Percentiles rank a stretch among this genome's conserved stretches.
Evolutionary conservation across 1,284 basidiomycete genomes (phyloP).

Genomic region (Phylloboletellus chloephorus): DNA sequence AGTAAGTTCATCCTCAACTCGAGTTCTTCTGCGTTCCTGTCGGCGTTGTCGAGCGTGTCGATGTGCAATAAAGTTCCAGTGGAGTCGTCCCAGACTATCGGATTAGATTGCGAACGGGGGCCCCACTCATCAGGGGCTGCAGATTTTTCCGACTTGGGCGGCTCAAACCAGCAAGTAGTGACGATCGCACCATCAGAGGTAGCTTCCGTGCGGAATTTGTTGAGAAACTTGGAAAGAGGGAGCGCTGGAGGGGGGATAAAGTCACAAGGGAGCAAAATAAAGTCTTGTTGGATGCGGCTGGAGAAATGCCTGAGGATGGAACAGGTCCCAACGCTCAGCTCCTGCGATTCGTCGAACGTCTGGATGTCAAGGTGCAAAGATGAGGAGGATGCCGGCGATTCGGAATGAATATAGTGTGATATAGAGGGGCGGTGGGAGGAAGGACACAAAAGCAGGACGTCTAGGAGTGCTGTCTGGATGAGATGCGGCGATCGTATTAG

Average conservation of each 20-base stretch:
- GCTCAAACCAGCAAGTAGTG: constrained; percentile 75
- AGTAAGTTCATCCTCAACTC: constrained; percentile 71
- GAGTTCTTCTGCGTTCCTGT: constrained; percentile 65
- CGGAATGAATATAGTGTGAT: constrained; percentile 77
- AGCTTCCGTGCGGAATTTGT: constrained; percentile 74
- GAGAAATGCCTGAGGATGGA: constrained; percentile 67
- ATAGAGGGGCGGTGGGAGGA: constrained; percentile 66
- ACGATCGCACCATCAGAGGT: constrained; percentile 63
- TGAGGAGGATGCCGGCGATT: constrained; percentile 49
- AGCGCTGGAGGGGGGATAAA: constrained; percentile 75
- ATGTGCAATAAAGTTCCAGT: constrained; percentile 68
- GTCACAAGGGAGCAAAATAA: constrained; percentile 89
- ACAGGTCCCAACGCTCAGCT: constrained; percentile 62
- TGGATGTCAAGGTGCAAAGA: constrained; percentile 68
- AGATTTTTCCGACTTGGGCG: constrained; percentile 49
- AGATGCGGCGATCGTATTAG: constrained; percentile 6
- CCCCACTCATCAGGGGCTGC: constrained; percentile 63
- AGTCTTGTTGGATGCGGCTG: constrained; percentile 69
- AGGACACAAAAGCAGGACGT: constrained; percentile 82
- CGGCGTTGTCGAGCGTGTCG: constrained; percentile 60
- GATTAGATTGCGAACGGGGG: constrained; percentile 35
- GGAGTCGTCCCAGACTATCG: constrained; percentile 62
- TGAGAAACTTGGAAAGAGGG: constrained; percentile 65
- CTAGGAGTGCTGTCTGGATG: constrained; percentile 37
- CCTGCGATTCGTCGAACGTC: constrained; percentile 67